Evolutionary conservation across 495 filamentous ascomycete species (phyloP).

Genomic region (Trichoderma reesei): DNA sequence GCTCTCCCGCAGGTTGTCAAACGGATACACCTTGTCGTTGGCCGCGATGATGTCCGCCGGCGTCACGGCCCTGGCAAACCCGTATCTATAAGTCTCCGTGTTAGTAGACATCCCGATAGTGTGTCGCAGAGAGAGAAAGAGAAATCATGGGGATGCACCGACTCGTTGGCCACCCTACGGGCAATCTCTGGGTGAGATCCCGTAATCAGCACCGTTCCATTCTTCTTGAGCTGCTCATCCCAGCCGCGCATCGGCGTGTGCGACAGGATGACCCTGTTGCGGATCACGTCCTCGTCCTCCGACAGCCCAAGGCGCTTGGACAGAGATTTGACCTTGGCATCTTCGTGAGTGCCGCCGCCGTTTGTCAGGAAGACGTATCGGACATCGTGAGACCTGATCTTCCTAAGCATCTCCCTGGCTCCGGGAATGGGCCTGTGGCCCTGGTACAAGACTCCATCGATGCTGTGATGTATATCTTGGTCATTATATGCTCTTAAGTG

Average conservation of each 20-base stretch:
- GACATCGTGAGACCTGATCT: slow-evolving; percentile 53
- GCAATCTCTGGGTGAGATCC: slow-evolving; percentile 73
- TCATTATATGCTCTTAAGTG: not conserved
- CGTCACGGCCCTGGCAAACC: slow-evolving; percentile 76
- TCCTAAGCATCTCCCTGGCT: slow-evolving; percentile 62
- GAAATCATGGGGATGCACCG: slow-evolving; percentile 5
- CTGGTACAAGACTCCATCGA: slow-evolving; percentile 94
- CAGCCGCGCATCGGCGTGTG: slow-evolving; percentile 70
- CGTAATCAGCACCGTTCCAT: slow-evolving; percentile 70
- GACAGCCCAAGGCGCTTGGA: slow-evolving; percentile 38
- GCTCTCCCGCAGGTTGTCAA: slow-evolving; percentile 49
- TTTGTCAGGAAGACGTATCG: slow-evolving; percentile 95
- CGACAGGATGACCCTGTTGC: slow-evolving; percentile 81
- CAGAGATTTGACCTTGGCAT: slow-evolving; percentile 54
- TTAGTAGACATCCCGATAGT: not conserved
- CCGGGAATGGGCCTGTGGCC: slow-evolving; percentile 69
- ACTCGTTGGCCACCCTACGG: slow-evolving; percentile 59
- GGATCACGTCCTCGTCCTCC: slow-evolving; percentile 52
- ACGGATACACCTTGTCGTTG: slow-evolving; percentile 71
- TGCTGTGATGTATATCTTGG: slow-evolving; percentile 38
- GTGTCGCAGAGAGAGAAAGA: too few species aligned
- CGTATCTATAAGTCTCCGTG: slow-evolving; percentile 39
- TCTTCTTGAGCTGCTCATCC: slow-evolving; percentile 23
- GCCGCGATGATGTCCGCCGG: slow-evolving; percentile 73
- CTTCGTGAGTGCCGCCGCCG: slow-evolving; percentile 78